phyloP scores from a whole-genome alignment of 179 eudicot genomes.

The Gypsophila paniculata region DNA sequence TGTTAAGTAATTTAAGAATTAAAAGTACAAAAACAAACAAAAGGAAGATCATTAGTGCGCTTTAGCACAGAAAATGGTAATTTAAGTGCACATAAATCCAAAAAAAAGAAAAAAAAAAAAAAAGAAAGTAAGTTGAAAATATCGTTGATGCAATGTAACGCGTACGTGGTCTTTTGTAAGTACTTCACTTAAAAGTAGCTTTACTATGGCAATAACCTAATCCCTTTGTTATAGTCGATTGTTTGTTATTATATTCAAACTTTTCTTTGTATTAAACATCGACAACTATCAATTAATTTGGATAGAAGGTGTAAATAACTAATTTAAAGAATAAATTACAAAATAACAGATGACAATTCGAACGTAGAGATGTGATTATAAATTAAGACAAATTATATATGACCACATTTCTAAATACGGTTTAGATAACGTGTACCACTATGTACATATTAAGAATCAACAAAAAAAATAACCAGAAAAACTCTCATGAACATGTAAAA shows the following conservation, averaged over 20 bases:
- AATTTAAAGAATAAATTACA: neutral
- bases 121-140: neutral
- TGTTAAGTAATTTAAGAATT: neutral
- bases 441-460: too few species aligned
- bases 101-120: neutral
- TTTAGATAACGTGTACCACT: too few species aligned
- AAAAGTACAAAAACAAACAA: neutral
- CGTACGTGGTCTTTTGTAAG: constrained; percentile 12
- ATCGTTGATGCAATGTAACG: constrained; percentile 9
- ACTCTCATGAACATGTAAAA: too few species aligned
- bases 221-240: too few species aligned
- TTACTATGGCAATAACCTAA: neutral
- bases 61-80: neutral
- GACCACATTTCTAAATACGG: too few species aligned
- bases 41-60: constrained; percentile 5
- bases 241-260: too few species aligned
- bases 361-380: neutral
- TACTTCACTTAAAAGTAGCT: constrained; percentile 13
- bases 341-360: constrained; percentile 1
- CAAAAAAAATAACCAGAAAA: too few species aligned
- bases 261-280: too few species aligned
- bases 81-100: neutral
- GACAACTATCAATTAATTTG: too few species aligned
- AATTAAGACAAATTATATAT: too few species aligned
- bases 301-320: neutral